Base-by-base conservation (phyloP, 2,329 filamentous ascomycete genomes). In the Claviceps arundinis region DNA sequence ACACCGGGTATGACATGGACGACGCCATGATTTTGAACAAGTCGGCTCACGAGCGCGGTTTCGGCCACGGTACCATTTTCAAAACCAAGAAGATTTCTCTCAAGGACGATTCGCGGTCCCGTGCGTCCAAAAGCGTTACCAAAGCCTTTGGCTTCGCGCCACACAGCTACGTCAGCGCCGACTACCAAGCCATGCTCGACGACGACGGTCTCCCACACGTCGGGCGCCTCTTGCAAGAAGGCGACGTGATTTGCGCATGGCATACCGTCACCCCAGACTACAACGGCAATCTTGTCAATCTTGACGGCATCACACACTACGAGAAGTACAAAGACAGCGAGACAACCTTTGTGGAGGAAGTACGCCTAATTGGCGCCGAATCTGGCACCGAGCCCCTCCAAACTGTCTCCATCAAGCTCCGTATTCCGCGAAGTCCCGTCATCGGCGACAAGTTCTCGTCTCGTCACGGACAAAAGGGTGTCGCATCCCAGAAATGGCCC, bases 11-110 rank as follows among this genome's bases (percentile, higher is more conserved):
- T 71, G 93, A 98, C 76, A 98, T 98, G 93, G 93, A 98, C 76
- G 93, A 98, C 71, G 93, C 93, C 65, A 97, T 97, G 91, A 97
- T 98, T 65, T 76, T 98, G 65, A 97, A 97, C 75, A 97, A 97
- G 68, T 95, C 89, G 19, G 84, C 91, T 2, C 89, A 96, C 68
- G 93, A 98, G 69, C 83, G 93, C 59, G 93, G 93, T 14, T 97
- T 98, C 63, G 91, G 89, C 40, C 83, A 97, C 63, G 93, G 93
- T 52, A 94, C 90, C 5, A 89, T 98, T 61, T 98, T 96, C 77
- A 98, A 98, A 74, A 95, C 89, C 8, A 95, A 97, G 71, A 87
- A 94, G 63, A 83, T 93, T 63, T 82, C 86, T 38, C 77, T 97
- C 17, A 86, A 89, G 60, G 89, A 95, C 50, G 87, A 91, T 56